Conservation (phyloP, 495 filamentous ascomycete genomes). For the Opeltia flavorubescens region DNA sequence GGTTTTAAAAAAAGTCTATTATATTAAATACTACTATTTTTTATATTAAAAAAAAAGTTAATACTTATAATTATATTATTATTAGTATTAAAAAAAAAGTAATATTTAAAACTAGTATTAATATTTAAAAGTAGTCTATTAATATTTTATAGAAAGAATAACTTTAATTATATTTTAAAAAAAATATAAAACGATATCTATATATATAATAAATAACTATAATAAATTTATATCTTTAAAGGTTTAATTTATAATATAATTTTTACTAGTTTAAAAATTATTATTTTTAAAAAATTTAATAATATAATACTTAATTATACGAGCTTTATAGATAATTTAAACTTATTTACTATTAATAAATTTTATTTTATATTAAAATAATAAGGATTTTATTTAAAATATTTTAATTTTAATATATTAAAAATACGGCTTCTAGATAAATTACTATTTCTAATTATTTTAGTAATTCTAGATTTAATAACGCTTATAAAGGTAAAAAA, state of each 20-base stretch:
- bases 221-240: background rate
- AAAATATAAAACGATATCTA: background rate
- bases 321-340: constrained; percentile 5
- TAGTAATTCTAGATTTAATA: background rate
- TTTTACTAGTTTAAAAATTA: constrained; percentile 9
- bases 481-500: background rate
- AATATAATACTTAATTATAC: background rate
- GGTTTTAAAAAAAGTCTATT: background rate
- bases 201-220: background rate
- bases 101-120: constrained; percentile 3
- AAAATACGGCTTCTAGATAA: background rate
- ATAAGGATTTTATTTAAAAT: background rate
- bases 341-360: constrained; percentile 3
- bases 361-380: constrained; percentile 2
- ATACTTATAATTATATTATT: background rate
- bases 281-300: constrained; percentile 2
- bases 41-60: constrained; percentile 3
- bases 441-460: constrained; percentile 1
- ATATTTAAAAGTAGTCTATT: background rate
- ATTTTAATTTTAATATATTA: background rate
- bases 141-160: background rate
- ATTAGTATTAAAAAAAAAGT: background rate
- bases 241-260: constrained; percentile 5
- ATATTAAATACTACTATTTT: constrained; percentile 2
- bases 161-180: background rate